Percentiles rank a stretch among this genome's conserved stretches.
These are phyloP conservation scores for Vitis riparia DNA, from an alignment of 164 flowering plant species.

Conservation along the genomic window DNA sequence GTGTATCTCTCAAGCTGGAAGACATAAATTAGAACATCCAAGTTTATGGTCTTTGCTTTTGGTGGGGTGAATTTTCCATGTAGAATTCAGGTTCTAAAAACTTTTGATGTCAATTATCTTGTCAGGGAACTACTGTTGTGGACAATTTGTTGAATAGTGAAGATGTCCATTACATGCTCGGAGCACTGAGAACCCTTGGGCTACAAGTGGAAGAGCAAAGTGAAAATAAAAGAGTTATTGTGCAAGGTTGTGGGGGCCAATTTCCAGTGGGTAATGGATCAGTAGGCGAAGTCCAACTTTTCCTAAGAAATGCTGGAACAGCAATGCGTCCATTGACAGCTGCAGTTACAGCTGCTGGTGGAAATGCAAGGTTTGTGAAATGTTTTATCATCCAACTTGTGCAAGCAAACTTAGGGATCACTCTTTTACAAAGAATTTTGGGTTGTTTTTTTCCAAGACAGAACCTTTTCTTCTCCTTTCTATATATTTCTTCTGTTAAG, in stretches of 20 bases:
- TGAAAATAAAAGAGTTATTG: conserved; percentile 55
- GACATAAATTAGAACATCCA: no score
- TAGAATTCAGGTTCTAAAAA: no score
- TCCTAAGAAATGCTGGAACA: conserved; percentile 98
- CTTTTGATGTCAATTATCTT: neutral
- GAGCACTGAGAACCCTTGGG: conserved; percentile 77
- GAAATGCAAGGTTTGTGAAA: conserved; percentile 69
- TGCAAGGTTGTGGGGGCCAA: conserved; percentile 77
- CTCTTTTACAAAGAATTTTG: neutral
- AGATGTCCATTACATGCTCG: conserved; percentile 88
- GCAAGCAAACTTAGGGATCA: neutral
- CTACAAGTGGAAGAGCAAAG: conserved; percentile 64
- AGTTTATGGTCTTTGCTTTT: neutral
- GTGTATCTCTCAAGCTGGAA: no score
- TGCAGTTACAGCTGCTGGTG: conserved; percentile 96
- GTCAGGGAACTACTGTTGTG: conserved; percentile 87
- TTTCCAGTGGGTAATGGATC: conserved; percentile 78
- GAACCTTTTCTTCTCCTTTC: neutral
- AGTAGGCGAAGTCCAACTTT: conserved; percentile 66
- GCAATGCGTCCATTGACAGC: conserved; percentile 99
- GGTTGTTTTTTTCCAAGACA: neutral
- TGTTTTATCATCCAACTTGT: neutral
- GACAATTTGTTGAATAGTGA: conserved; percentile 93
- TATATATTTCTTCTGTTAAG: neutral
- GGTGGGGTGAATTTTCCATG: neutral